Percentiles rank a stretch among this genome's conserved stretches.
These are phyloP conservation scores for Aschersonia sp. DNA, from an alignment of 2,329 filamentous ascomycete species.

Conservation along the genomic window DNA sequence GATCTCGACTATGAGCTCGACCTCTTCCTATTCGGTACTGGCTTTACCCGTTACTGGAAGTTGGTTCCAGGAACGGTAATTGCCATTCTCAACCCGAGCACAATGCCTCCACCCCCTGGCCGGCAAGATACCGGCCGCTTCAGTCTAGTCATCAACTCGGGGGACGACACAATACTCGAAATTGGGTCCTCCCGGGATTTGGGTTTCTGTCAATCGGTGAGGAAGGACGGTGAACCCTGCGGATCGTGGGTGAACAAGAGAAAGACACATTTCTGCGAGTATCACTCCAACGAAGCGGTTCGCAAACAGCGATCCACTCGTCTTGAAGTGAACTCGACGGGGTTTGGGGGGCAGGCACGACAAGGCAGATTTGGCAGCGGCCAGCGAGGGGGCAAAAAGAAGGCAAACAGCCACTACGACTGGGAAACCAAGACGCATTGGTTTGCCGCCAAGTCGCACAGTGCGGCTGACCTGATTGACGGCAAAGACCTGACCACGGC, in stretches of 20 bases:
- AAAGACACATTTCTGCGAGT: slow-evolving; percentile 85
- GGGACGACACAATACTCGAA: slow-evolving; percentile 80
- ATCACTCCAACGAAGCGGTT: slow-evolving; percentile 72
- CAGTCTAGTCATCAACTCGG: slow-evolving; percentile 70
- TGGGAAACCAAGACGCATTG: slow-evolving; percentile 41
- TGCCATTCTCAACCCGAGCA: slow-evolving; percentile 78
- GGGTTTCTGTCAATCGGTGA: slow-evolving; percentile 73
- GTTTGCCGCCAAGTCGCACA: slow-evolving; percentile 36
- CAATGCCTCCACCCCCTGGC: slow-evolving; percentile 73
- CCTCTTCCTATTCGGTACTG: slow-evolving; percentile 80
- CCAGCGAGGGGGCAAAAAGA: slow-evolving; percentile 6
- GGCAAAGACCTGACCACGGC: slow-evolving; percentile 42
- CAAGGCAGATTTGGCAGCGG: slow-evolving; percentile 13
- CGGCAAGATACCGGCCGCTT: slow-evolving; percentile 71
- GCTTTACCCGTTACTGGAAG: slow-evolving; percentile 89
- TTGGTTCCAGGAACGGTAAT: slow-evolving; percentile 82
- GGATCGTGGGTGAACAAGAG: slow-evolving; percentile 75
- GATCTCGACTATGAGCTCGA: slow-evolving; percentile 87
- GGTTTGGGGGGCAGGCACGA: slow-evolving; percentile 22
- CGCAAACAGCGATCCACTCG: slow-evolving; percentile 50
- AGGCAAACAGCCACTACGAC: slow-evolving; percentile 33
- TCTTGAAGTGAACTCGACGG: slow-evolving; percentile 67
- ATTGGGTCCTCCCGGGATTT: slow-evolving; percentile 74
- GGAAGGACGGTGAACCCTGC: slow-evolving; percentile 72
- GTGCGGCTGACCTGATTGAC: slow-evolving; percentile 49